A percentile compares a stretch with the other conserved stretches of the same genome.
phyloP scores from a whole-genome alignment of 352 stramenopile species.

The Phytophthora cactorum region DNA sequence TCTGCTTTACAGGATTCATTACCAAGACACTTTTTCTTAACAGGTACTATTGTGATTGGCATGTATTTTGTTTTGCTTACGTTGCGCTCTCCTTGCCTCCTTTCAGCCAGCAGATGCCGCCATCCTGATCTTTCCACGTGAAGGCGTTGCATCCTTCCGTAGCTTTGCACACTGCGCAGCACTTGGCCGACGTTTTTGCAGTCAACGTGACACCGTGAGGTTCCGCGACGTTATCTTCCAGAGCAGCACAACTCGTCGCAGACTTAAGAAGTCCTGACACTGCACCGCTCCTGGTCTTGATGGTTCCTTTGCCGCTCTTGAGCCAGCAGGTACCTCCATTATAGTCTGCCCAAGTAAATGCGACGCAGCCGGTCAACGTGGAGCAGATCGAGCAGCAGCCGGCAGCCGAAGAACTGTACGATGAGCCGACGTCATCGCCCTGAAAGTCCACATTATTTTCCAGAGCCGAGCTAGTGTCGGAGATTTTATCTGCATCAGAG shows the following conservation, averaged over 20 bases:
- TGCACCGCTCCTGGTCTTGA: slow-evolving; percentile 17
- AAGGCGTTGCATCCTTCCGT: slow-evolving; percentile 48
- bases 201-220: slow-evolving; percentile 26
- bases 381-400: slow-evolving; percentile 49
- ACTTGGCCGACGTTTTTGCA: slow-evolving; percentile 32
- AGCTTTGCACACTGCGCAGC: slow-evolving; percentile 40
- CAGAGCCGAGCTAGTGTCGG: slow-evolving; percentile 27
- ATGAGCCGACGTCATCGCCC: slow-evolving; percentile 44
- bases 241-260: slow-evolving; percentile 14
- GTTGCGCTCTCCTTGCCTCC: slow-evolving; percentile 38
- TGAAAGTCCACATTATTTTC: slow-evolving; percentile 53
- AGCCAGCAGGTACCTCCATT: slow-evolving; percentile 52
- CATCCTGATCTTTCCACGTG: slow-evolving; percentile 55
- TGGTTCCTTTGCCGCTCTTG: slow-evolving; percentile 4
- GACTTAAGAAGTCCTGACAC: slow-evolving; percentile 27
- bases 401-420: slow-evolving; percentile 32
- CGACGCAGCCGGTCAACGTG: slow-evolving; percentile 32
- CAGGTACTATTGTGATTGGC: slow-evolving; percentile 37
- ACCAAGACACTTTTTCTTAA: slow-evolving; percentile 27
- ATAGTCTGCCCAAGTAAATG: slow-evolving; percentile 56
- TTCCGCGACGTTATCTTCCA: slow-evolving; percentile 32
- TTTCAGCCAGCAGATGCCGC: slow-evolving; percentile 67
- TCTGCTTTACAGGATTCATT: slow-evolving; percentile 8
- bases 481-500: slow-evolving; percentile 13
- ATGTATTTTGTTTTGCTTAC: slow-evolving; percentile 21